A percentile compares a stretch with the other conserved stretches of the same genome.
Evolutionary conservation across 805 yeast species (phyloP).

Genomic region (Yamadazyma ubonensis): DNA sequence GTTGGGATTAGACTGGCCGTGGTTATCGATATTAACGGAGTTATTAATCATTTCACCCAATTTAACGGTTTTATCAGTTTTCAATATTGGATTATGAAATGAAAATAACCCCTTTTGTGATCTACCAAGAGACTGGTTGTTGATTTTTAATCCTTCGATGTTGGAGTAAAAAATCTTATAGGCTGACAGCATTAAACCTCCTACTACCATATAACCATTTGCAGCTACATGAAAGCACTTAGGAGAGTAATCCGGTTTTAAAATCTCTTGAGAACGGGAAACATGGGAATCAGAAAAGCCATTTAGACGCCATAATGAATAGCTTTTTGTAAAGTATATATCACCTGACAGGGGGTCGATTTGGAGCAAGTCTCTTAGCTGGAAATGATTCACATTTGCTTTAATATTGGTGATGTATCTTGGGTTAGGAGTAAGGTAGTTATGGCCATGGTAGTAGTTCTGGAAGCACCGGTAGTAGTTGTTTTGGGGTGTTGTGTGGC

Average conservation of each 20-base stretch:
- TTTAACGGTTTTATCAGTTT: constrained; percentile 48
- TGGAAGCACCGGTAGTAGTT: constrained; percentile 33
- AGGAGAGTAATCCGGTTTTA: constrained; percentile 63
- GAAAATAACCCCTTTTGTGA: constrained; percentile 63
- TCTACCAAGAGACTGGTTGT: constrained; percentile 8
- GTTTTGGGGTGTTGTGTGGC: constrained; percentile 8
- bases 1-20: constrained; percentile 4
- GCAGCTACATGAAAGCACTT: constrained; percentile 60
- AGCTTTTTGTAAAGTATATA: constrained; percentile 59
- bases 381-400: constrained; percentile 63
- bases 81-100: constrained; percentile 50
- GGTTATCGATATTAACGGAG: constrained; percentile 62
- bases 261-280: constrained; percentile 25
- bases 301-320: constrained; percentile 44
- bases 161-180: constrained; percentile 26
- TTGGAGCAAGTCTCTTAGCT: constrained; percentile 70
- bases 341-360: constrained; percentile 40
- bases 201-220: constrained; percentile 49
- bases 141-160: constrained; percentile 18
- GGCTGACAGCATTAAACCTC: constrained; percentile 48
- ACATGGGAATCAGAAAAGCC: constrained; percentile 17
- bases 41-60: constrained; percentile 85
- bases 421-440: constrained; percentile 37
- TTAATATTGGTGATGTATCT: constrained; percentile 31
- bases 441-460: constrained; percentile 41